phyloP scores from a whole-genome alignment of 257 asterid species.

The Solanum sparsipilum region DNA sequence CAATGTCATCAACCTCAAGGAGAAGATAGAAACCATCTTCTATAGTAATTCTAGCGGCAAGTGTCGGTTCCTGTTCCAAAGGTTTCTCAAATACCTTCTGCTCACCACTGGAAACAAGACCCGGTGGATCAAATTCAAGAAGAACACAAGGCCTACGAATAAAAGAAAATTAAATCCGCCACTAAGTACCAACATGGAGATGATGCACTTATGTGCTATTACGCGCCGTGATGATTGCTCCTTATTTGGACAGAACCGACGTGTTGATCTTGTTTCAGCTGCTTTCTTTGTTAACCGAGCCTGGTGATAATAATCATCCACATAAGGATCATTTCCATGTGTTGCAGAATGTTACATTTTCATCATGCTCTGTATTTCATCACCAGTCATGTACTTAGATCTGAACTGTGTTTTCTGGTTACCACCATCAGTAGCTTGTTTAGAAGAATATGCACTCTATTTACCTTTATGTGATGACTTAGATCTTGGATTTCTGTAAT shows the following conservation, averaged over 20 bases:
- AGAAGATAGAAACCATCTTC: slow-evolving; percentile 21
- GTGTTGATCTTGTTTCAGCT: neutral
- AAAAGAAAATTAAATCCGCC: slow-evolving; percentile 15
- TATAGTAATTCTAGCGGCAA: slow-evolving; percentile 19
- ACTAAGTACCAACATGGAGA: slow-evolving; percentile 18
- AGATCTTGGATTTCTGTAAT: slow-evolving; percentile 7
- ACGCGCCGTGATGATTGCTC: slow-evolving; percentile 6
- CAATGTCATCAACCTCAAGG: slow-evolving; percentile 20
- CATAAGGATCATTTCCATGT: slow-evolving; percentile 17
- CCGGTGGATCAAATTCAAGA: slow-evolving; percentile 15
- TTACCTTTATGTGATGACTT: slow-evolving; percentile 6
- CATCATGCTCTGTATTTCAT: slow-evolving; percentile 18
- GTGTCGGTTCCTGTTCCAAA: slow-evolving; percentile 19
- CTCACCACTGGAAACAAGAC: neutral
- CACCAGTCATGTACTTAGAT: slow-evolving; percentile 21
- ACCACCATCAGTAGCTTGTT: slow-evolving; percentile 2
- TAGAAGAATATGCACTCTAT: neutral
- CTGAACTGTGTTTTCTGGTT: slow-evolving; percentile 8
- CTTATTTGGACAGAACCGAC: slow-evolving; percentile 10
- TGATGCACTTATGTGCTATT: slow-evolving; percentile 2
- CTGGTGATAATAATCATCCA: slow-evolving; percentile 19
- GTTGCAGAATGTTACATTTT: slow-evolving; percentile 12
- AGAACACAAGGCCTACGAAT: slow-evolving; percentile 12
- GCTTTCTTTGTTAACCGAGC: slow-evolving; percentile 14
- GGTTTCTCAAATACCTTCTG: slow-evolving; percentile 9